Evolutionary conservation across 257 asterid genomes (phyloP).

Genomic region (Ilex asprella): DNA sequence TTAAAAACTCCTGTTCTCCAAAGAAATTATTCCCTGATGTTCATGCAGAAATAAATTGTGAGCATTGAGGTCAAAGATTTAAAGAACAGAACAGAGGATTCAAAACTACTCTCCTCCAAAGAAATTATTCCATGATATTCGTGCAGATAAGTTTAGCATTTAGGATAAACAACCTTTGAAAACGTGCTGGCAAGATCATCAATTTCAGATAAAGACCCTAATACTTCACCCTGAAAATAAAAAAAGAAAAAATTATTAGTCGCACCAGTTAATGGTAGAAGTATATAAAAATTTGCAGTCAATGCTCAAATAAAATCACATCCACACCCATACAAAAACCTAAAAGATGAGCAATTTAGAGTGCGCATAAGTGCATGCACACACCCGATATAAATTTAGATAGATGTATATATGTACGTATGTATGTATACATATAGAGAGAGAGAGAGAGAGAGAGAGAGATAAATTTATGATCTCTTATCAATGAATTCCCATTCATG

Average conservation of each 20-base stretch:
- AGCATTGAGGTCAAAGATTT: not conserved
- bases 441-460: too few species aligned
- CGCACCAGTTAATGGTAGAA: not conserved
- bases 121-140: not conserved
- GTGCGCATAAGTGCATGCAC: not conserved
- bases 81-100: too few species aligned
- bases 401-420: too few species aligned
- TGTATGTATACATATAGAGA: too few species aligned
- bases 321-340: not conserved
- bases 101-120: too few species aligned
- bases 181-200: constrained; percentile 68
- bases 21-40: too few species aligned
- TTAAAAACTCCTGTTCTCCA: too few species aligned
- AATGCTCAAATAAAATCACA: not conserved
- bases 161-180: constrained; percentile 46
- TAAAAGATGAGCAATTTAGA: not conserved
- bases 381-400: not conserved
- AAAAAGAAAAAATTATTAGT: constrained; percentile 8
- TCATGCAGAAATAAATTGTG: not conserved
- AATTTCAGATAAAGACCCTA: constrained; percentile 51
- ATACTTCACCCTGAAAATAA: constrained; percentile 52
- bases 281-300: not conserved
- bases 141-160: not conserved
- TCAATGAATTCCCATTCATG: too few species aligned
- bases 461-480: too few species aligned